These are phyloP conservation scores for Wickerhamiella azymoides DNA, from an alignment of 805 yeast species.

Conservation along the genomic window DNA sequence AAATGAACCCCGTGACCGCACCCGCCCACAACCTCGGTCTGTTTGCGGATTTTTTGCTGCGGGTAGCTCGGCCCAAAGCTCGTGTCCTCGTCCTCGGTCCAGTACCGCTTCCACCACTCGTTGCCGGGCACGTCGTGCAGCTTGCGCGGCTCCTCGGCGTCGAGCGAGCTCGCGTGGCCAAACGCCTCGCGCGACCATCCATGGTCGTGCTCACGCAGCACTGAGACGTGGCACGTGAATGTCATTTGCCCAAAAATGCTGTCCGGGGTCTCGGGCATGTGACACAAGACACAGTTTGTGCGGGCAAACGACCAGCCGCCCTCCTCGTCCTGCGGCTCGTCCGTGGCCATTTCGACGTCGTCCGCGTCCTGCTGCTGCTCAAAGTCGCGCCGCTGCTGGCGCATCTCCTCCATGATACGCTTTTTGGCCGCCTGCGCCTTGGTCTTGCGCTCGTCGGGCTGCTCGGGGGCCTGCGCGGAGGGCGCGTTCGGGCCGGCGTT, in stretches of 20 bases:
- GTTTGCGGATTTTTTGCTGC: conserved; percentile 10
- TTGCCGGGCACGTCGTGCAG: conserved; percentile 16
- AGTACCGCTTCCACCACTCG: conserved; percentile 29
- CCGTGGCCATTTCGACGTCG: conserved; percentile 13
- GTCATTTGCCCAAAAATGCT: conserved; percentile 69
- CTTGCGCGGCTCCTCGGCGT: conserved; percentile 10
- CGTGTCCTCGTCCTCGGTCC: conserved; percentile 26
- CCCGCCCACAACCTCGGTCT: conserved; percentile 38
- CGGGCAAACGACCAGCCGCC: conserved; percentile 53
- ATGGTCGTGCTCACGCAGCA: background rate
- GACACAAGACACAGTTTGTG: conserved; percentile 67
- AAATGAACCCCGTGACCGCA: conserved; percentile 95
- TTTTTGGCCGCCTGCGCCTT: conserved; percentile 57
- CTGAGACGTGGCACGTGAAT: conserved; percentile 29
- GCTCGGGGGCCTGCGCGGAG: conserved; percentile 13
- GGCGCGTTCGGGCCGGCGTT: no score
- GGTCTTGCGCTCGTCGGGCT: conserved; percentile 42
- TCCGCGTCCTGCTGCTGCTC: conserved; percentile 28
- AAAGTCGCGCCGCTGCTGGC: conserved; percentile 60
- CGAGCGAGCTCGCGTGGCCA: conserved; percentile 9
- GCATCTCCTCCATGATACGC: conserved; percentile 61
- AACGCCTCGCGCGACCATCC: conserved; percentile 8
- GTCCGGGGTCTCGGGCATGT: conserved; percentile 51
- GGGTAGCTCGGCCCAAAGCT: conserved; percentile 67
- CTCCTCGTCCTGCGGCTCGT: conserved; percentile 12